Base-by-base conservation (phyloP, 352 stramenopile species). In the Aphanomyces invadans region DNA sequence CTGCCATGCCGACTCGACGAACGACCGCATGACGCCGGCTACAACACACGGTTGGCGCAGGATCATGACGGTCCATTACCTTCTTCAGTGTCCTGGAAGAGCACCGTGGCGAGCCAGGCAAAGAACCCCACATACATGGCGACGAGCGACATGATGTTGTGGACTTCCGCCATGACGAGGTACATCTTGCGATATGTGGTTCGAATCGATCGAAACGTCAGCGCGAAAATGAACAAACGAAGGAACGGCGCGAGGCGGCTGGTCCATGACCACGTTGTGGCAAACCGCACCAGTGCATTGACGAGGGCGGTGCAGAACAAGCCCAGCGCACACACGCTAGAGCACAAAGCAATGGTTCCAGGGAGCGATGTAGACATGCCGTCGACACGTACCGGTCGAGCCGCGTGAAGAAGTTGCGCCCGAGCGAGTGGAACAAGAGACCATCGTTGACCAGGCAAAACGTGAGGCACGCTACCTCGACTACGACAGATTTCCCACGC, bases 61-160 rank as follows among this genome's bases (percentile, higher is more conserved):
- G 7, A 79, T 56, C 17, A 75, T 49, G 39, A 73, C 59, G 3
- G 57, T 45, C 0, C 55, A 39, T 39, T 80, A 29, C 74, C 80
- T 73, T 88, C 78, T 10, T 70, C 42, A 0, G 73, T 82, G n/a
- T 76, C 80, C 70, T 84, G 73, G 38, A 90, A 90, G 28, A 89
- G 61, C 21, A 90, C 73, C 77, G 83, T 83, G 1, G 78, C 78
- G 19, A 76, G 76, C 12, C 83, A 79, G 2, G 76, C 73, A 46
- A 86, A 89, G 26, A 87, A 70, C 15, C 78, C 62, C 29, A 89
- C 75, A 15, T 88, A 71, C 21, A 83, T 70, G 0, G 66, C 54
- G 23, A 88, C 52, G 60, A 67, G 60, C 38, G 38, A 45, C 36
- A 67, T 26, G 32, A 67, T 67, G 28, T 67, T 67, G 33, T 51